Evolutionary conservation across 73 alveolate species (phyloP).

Genomic region (Urostyla sp.): DNA sequence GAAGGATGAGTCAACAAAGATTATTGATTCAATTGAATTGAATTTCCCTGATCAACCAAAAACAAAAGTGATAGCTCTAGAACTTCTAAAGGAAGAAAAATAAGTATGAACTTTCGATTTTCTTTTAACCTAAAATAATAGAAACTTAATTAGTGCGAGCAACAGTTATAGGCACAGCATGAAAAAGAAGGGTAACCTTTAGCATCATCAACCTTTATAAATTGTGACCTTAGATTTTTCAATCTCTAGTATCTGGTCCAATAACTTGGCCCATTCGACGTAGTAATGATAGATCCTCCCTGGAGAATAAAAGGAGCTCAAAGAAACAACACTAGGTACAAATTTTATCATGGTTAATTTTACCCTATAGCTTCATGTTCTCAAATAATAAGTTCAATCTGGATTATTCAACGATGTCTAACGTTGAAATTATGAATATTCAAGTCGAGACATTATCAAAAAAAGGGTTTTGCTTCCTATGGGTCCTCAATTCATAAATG

Average conservation of each 20-base stretch:
- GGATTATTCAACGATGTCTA: conserved; percentile 88
- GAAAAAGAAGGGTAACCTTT: background rate
- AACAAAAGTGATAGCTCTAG: conserved; percentile 40
- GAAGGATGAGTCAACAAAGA: too few species aligned
- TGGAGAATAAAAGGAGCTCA: conserved; percentile 96
- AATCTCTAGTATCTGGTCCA: conserved; percentile 79
- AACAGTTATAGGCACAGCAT: background rate
- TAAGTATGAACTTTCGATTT: conserved; percentile 1
- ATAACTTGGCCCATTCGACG: conserved; percentile 87
- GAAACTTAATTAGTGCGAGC: background rate
- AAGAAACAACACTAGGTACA: conserved; percentile 86
- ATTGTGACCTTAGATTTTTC: conserved; percentile 90
- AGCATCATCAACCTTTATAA: conserved; percentile 77
- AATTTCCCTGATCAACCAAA: conserved; percentile 43
- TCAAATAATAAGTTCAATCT: conserved; percentile 87
- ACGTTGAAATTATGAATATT: conserved; percentile 86
- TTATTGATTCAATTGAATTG: conserved; percentile 15
- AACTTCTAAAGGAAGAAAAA: background rate
- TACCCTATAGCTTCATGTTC: conserved; percentile 90
- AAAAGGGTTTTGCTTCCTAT: conserved; percentile 88
- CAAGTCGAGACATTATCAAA: conserved; percentile 80
- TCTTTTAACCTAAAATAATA: background rate
- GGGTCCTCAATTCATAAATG: conserved; percentile 86
- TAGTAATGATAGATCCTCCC: conserved; percentile 89
- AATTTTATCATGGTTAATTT: conserved; percentile 88